phyloP scores from a whole-genome alignment of 495 filamentous ascomycete genomes.

The Penicillium simplicissimum region DNA sequence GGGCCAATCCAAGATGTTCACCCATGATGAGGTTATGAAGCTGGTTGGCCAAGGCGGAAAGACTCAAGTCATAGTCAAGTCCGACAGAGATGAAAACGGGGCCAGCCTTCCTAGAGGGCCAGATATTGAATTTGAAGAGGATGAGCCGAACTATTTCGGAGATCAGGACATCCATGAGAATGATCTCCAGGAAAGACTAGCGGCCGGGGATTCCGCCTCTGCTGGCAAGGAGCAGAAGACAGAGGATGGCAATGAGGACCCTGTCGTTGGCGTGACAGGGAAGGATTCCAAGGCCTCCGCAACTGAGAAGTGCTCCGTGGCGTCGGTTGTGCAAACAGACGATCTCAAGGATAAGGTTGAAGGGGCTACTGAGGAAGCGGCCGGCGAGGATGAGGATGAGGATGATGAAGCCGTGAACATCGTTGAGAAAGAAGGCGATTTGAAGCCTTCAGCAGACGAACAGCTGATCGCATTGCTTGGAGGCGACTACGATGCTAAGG shows the following conservation, averaged over 20 bases:
- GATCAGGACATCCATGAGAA: neutral
- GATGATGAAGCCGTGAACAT: conserved; percentile 20
- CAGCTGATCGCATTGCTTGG: neutral
- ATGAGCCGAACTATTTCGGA: neutral
- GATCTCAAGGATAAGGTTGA: neutral
- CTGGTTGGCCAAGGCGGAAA: neutral
- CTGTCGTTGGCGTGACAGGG: neutral
- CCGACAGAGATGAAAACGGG: neutral
- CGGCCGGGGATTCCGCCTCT: neutral
- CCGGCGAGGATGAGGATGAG: neutral
- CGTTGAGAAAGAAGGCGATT: conserved; percentile 28
- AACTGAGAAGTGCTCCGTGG: neutral
- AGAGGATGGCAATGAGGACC: neutral
- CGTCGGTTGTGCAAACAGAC: neutral
- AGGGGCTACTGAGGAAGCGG: neutral
- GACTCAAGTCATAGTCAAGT: neutral
- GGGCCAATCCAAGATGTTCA: conserved; percentile 8
- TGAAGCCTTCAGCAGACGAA: conserved; percentile 34
- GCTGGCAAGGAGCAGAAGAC: neutral
- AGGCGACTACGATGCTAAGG: neutral
- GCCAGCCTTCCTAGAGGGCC: neutral
- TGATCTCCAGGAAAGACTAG: neutral
- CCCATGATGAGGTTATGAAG: conserved; percentile 7
- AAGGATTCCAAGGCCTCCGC: neutral
- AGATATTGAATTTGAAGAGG: neutral